phyloP scores from a whole-genome alignment of 1,284 basidiomycete species.

The Hypsizygus ulmarius region DNA sequence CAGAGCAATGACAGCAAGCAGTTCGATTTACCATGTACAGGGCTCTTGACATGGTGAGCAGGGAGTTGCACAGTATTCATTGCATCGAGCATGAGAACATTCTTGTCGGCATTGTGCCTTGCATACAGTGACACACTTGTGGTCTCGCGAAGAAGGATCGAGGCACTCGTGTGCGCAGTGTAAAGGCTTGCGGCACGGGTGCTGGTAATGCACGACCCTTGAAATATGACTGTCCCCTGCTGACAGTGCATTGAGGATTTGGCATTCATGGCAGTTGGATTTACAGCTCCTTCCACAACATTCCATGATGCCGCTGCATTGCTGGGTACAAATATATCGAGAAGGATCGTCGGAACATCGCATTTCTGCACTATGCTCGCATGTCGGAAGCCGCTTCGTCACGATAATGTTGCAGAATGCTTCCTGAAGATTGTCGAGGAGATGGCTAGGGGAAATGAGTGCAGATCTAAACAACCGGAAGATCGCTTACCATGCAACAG shows the following conservation, averaged over 20 bases:
- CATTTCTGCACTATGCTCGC: conserved; percentile 54
- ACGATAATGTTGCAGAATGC: conserved; percentile 47
- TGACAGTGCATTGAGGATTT: conserved; percentile 27
- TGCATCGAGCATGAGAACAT: conserved; percentile 54
- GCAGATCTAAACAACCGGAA: neutral
- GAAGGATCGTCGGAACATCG: conserved; percentile 46
- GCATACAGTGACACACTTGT: conserved; percentile 51
- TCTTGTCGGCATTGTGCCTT: conserved; percentile 49
- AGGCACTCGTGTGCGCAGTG: conserved; percentile 61
- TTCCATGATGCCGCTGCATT: conserved; percentile 43
- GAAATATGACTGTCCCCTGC: conserved; percentile 3
- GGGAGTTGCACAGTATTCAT: conserved; percentile 45
- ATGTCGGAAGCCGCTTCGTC: conserved; percentile 46
- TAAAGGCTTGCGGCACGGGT: conserved; percentile 51
- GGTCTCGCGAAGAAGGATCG: conserved; percentile 47
- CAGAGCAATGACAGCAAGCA: neutral
- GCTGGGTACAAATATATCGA: conserved; percentile 36
- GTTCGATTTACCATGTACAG: conserved; percentile 49
- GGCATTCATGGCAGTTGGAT: conserved; percentile 51
- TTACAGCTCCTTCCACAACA: conserved; percentile 59
- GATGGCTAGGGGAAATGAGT: conserved; percentile 37
- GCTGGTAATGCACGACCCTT: conserved; percentile 36
- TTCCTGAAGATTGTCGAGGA: conserved; percentile 41
- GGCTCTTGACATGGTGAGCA: conserved; percentile 65
- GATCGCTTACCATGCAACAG: conserved; percentile 52